These are phyloP conservation scores for Mycena kentingensis DNA, from an alignment of 768 basidiomycete species.

Conservation along the genomic window DNA sequence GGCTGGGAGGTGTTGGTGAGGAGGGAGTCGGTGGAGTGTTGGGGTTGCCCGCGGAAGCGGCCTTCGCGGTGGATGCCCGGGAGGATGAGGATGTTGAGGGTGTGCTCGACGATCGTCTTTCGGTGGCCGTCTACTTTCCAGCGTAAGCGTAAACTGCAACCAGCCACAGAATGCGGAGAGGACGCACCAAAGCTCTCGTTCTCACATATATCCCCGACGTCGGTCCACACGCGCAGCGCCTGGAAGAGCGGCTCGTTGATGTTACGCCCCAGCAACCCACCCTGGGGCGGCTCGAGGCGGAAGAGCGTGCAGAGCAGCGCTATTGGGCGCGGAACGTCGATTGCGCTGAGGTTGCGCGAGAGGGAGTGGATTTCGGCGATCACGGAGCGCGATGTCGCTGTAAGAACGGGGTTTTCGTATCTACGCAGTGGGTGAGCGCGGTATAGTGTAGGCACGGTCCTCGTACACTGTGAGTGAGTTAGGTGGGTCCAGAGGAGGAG, in stretches of 20 bases:
- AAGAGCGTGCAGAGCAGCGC: constrained; percentile 61
- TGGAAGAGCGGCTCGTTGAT: constrained; percentile 54
- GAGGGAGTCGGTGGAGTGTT: constrained; percentile 43
- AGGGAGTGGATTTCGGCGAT: constrained; percentile 72
- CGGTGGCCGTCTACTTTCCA: constrained; percentile 62
- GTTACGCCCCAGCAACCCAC: constrained; percentile 23
- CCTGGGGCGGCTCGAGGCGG: constrained; percentile 41
- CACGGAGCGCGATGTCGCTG: constrained; percentile 70
- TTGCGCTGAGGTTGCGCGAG: constrained; percentile 56
- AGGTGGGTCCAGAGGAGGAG: constrained; percentile 10
- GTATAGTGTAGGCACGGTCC: neutral
- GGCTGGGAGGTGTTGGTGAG: constrained; percentile 35
- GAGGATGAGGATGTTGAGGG: constrained; percentile 72
- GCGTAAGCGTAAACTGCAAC: constrained; percentile 3
- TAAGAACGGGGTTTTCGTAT: constrained; percentile 80
- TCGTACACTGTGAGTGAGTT: constrained; percentile 43
- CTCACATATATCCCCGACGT: constrained; percentile 74
- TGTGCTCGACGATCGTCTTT: constrained; percentile 77
- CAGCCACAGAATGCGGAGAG: neutral
- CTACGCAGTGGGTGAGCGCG: constrained; percentile 36
- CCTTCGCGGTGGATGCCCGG: constrained; percentile 67
- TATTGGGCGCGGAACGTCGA: constrained; percentile 70
- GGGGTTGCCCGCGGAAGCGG: constrained; percentile 20
- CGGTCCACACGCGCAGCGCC: constrained; percentile 70
- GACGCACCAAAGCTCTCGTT: constrained; percentile 75